These are phyloP conservation scores for Circinella umbellata DNA, from an alignment of 371 early-diverging fungal species.

Conservation along the genomic window DNA sequence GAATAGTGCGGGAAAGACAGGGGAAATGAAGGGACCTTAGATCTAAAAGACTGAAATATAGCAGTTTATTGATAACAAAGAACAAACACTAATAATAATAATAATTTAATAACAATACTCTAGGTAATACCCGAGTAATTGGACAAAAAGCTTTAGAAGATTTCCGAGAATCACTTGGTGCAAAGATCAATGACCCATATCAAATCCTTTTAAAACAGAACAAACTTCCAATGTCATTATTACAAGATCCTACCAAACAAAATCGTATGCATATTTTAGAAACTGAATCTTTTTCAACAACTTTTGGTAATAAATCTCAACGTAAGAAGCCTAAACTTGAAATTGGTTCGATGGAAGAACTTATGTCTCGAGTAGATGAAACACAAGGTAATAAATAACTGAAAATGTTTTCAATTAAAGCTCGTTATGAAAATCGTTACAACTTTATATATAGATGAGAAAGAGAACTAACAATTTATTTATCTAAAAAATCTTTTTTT, in stretches of 20 bases:
- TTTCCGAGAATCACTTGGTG: conserved; percentile 91
- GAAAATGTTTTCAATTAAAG: background rate
- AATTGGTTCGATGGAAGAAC: conserved; percentile 80
- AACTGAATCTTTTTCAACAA: conserved; percentile 88
- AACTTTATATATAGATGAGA: too few relatives aligned
- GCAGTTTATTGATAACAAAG: too few relatives aligned
- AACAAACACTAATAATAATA: background rate
- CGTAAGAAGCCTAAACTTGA: conserved; percentile 92
- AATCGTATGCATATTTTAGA: conserved; percentile 91
- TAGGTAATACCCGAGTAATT: conserved; percentile 93
- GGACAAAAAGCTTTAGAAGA: conserved; percentile 90
- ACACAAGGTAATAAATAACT: conserved; percentile 45
- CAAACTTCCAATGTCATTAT: conserved; percentile 97
- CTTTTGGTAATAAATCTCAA: conserved; percentile 94
- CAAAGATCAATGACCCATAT: conserved; percentile 94
- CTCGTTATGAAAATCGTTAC: too few relatives aligned
- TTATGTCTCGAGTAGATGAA: conserved; percentile 74
- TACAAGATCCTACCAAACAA: conserved; percentile 85
- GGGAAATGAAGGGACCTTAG: too few relatives aligned
- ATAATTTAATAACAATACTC: background rate
- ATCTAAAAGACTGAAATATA: too few relatives aligned
- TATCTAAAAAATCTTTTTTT: background rate
- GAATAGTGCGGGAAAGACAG: too few relatives aligned
- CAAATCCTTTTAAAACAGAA: conserved; percentile 94
- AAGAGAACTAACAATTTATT: background rate